phyloP scores from a whole-genome alignment of 2,329 filamentous ascomycete genomes.

The Cylindrodendrum hubeiense region DNA sequence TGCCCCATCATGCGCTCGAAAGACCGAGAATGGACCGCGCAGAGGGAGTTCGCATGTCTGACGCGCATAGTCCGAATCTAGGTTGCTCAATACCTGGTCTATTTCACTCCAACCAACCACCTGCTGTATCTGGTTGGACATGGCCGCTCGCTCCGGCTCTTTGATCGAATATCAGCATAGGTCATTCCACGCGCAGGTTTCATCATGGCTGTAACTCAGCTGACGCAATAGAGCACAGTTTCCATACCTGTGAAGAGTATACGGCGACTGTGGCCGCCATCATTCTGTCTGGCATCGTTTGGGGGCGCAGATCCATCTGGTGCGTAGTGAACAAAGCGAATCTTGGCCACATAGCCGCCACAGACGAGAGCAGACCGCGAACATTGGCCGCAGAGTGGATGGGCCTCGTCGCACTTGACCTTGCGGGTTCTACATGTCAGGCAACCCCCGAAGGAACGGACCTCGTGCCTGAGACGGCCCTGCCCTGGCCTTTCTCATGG shows the following conservation, averaged over 20 bases:
- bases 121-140: conserved; percentile 8
- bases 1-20: neutral
- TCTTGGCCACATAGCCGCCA: conserved; percentile 10
- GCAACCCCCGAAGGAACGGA: conserved; percentile 10
- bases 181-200: neutral
- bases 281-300: neutral
- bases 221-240: neutral
- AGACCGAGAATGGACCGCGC: neutral
- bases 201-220: neutral
- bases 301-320: neutral
- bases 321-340: conserved; percentile 3
- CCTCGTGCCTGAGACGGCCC: neutral
- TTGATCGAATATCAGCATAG: neutral
- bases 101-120: conserved; percentile 2
- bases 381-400: conserved; percentile 7
- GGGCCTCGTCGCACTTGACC: conserved; percentile 13
- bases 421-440: conserved; percentile 17
- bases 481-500: neutral
- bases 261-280: conserved; percentile 10
- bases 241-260: conserved; percentile 12
- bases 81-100: neutral
- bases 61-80: neutral
- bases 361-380: neutral
- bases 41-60: neutral
- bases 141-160: conserved; percentile 6